A percentile compares a stretch with the other conserved stretches of the same genome.
Conservation (phyloP, 2,329 filamentous ascomycete genomes). For the Lachnellula subtilissima region DNA sequence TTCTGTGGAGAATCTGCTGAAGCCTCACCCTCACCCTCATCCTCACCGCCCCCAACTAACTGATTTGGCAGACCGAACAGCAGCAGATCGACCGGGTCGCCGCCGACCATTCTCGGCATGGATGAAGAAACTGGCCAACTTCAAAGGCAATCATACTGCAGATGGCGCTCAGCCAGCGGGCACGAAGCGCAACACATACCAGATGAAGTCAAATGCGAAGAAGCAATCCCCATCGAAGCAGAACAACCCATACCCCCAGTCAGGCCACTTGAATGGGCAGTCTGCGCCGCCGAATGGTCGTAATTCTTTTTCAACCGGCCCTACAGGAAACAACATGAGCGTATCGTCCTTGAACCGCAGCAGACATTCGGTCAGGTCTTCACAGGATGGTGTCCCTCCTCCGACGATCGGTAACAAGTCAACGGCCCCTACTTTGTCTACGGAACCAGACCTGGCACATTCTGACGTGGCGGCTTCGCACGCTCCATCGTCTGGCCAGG, state of each 20-base stretch:
- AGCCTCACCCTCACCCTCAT: not conserved
- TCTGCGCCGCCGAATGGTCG: constrained; percentile 38
- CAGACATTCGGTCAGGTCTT: constrained; percentile 57
- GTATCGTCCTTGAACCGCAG: constrained; percentile 51
- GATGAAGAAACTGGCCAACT: constrained; percentile 88
- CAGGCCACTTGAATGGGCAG: constrained; percentile 51
- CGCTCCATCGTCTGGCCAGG: constrained; percentile 58
- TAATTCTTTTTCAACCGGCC: constrained; percentile 53
- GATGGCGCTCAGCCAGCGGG: constrained; percentile 38
- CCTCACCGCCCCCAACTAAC: constrained; percentile 13
- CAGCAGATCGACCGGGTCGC: constrained; percentile 56
- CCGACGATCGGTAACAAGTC: constrained; percentile 62
- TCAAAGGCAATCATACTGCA: constrained; percentile 66
- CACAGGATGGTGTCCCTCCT: constrained; percentile 54
- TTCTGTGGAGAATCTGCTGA: not conserved
- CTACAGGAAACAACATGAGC: constrained; percentile 44
- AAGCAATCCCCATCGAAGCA: constrained; percentile 51
- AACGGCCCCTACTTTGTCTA: constrained; percentile 61
- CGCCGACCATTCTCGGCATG: constrained; percentile 85
- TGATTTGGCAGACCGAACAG: constrained; percentile 57
- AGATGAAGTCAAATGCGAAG: constrained; percentile 45
- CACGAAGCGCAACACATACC: constrained; percentile 37
- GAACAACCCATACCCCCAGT: constrained; percentile 88
- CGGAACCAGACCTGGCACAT: constrained; percentile 69
- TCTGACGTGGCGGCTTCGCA: constrained; percentile 77